These are phyloP conservation scores for Globisporangium viniferum DNA, from an alignment of 352 stramenopile genomes.

Conservation along the genomic window DNA sequence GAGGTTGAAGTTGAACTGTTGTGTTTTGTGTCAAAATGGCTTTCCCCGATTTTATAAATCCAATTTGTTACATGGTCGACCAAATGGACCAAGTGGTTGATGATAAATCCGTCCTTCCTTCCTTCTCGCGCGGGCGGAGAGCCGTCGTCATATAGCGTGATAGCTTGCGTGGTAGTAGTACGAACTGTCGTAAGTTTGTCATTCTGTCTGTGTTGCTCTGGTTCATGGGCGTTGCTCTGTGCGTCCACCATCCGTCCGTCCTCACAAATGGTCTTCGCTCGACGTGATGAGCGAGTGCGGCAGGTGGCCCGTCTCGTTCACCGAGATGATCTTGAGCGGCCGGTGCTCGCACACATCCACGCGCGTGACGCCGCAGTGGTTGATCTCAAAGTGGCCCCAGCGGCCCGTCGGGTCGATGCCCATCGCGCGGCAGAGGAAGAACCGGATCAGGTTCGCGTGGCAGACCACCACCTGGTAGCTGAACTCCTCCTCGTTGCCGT, in stretches of 20 bases:
- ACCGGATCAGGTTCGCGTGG: slow-evolving; percentile 83
- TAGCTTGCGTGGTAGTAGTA: background rate
- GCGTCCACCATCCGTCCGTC: background rate
- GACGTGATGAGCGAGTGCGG: slow-evolving; percentile 75
- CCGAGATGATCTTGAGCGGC: slow-evolving; percentile 65
- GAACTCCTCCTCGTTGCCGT: slow-evolving; percentile 39
- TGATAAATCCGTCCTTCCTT: too few species aligned
- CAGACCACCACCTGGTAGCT: slow-evolving; percentile 74
- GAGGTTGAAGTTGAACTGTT: too few species aligned
- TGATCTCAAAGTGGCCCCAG: slow-evolving; percentile 85
- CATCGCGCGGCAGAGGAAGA: slow-evolving; percentile 74
- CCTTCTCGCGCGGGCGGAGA: too few species aligned
- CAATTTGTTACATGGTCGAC: too few species aligned
- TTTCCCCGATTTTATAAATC: too few species aligned
- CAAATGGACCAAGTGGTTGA: too few species aligned
- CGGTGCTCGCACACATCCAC: slow-evolving; percentile 70
- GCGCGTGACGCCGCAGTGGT: slow-evolving; percentile 78
- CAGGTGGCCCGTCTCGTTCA: slow-evolving; percentile 81
- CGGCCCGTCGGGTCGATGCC: slow-evolving; percentile 49
- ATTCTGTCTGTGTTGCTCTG: background rate
- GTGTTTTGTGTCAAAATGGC: too few species aligned
- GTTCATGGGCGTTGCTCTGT: background rate
- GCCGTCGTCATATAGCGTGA: background rate
- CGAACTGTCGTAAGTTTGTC: background rate
- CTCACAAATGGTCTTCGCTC: slow-evolving; percentile 83